Base-by-base conservation (phyloP, 1,284 basidiomycete species). In the Chalciporus sp. region DNA sequence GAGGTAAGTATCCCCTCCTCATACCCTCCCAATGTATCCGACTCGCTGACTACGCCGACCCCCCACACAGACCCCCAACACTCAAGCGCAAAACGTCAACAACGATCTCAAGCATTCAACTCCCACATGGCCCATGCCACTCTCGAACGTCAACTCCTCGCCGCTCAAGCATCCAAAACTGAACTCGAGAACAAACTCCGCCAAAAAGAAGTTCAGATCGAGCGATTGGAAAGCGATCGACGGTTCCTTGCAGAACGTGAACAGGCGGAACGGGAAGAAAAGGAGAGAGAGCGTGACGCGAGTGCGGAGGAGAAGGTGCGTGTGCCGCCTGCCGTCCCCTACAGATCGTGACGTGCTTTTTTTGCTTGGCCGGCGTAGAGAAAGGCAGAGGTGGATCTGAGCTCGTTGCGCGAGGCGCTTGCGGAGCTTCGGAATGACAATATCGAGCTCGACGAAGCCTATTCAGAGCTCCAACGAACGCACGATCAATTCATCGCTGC, bases 151-250 rank as follows among this genome's bases (percentile, higher is more conserved):
- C 81, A 85, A 59, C 75, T 90, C 1, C 71, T 82, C 7, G 71
- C 82, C 1, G 74, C 80, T 0, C 81, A 88, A 57, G 78, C 83
- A 0, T 74, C 78, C 8, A 83, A 82, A 57, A 67, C 77, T 16
- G 84, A 88, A 31, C 70, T 88, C 28, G 86, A 90, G 65, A 76
- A 77, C 14, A 84, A 83, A 65, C 69, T 90, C 9, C 73, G 82
- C 19, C 85, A 89, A 69, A 82, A 63, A 55, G 82, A 86, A 40
- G 68, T 77, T 4, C 78, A 82, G 58, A 82, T 69, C 23, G 85
- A 85, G 43, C 70, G 79, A 46, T 73, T 90, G 4, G 83, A 88
- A 62, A 73, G 78, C n/a, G 88, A 90, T 62, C 69, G 86, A 31
- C 72, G 85, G 17, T 88, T 76, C 72, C 74, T 88, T 39, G 70